A percentile compares a stretch with the other conserved stretches of the same genome.
Conservation (phyloP, 371 early-diverging fungal species). For the Apophysomyces variabilis region DNA sequence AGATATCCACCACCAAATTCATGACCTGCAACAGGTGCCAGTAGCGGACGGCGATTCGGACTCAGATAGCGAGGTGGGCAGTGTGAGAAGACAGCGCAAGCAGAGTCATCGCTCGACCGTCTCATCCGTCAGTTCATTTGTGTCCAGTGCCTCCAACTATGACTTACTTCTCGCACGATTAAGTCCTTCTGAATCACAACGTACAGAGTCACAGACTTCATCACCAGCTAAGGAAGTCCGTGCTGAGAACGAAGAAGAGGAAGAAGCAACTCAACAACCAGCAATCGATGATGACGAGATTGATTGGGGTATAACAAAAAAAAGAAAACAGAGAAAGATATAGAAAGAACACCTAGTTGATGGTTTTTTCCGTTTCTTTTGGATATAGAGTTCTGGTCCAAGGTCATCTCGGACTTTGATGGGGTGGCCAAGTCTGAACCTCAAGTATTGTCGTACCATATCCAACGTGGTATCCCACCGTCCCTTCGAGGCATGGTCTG, state of each 20-base stretch:
- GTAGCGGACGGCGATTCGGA: constrained; percentile 24
- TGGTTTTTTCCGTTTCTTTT: neutral
- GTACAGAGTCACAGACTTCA: constrained; percentile 17
- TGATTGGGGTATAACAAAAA: constrained; percentile 65
- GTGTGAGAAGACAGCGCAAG: constrained; percentile 16
- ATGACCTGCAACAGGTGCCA: constrained; percentile 24
- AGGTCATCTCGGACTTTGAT: constrained; percentile 85
- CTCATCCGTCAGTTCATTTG: constrained; percentile 38
- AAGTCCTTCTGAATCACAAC: constrained; percentile 65
- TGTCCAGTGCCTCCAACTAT: constrained; percentile 48
- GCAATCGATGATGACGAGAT: constrained; percentile 51
- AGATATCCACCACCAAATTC: constrained; percentile 19
- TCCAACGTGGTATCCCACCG: constrained; percentile 86
- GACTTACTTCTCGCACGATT: constrained; percentile 69
- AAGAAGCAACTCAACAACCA: neutral
- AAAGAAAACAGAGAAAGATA: constrained; percentile 14
- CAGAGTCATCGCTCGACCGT: constrained; percentile 44
- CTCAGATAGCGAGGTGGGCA: constrained; percentile 24
- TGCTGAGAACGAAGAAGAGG: too few relatives aligned
- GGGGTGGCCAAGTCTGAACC: constrained; percentile 73
- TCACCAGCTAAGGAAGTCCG: neutral
- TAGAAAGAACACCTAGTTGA: neutral
- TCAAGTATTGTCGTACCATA: constrained; percentile 65
- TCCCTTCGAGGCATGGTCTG: constrained; percentile 92
- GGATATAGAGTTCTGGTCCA: constrained; percentile 88